These are phyloP conservation scores for Collybia sp. DNA, from an alignment of 768 basidiomycete species.

Conservation along the genomic window DNA sequence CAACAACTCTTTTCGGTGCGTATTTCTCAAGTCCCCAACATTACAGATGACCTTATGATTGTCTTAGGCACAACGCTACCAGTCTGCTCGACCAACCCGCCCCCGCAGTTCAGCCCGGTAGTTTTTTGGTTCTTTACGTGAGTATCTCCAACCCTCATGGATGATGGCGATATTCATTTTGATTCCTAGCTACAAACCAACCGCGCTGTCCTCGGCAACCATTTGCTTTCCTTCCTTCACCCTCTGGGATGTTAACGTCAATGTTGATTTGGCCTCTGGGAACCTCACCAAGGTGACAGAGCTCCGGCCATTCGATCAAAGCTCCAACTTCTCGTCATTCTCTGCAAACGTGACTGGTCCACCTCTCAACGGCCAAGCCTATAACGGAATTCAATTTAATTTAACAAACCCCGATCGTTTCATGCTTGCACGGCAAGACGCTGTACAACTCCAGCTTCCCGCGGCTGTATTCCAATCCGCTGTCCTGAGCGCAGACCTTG, in stretches of 20 bases:
- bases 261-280: slow-evolving; percentile 36
- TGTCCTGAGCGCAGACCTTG: slow-evolving; percentile 26
- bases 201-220: slow-evolving; percentile 35
- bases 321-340: slow-evolving; percentile 33
- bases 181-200: slow-evolving; percentile 26
- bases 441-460: slow-evolving; percentile 45
- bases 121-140: slow-evolving; percentile 56
- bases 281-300: slow-evolving; percentile 38
- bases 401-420: slow-evolving; percentile 35
- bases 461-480: slow-evolving; percentile 48
- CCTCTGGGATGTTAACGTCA: slow-evolving; percentile 39
- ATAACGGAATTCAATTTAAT: slow-evolving; percentile 52
- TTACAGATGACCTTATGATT: neutral
- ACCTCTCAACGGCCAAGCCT: slow-evolving; percentile 40
- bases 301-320: slow-evolving; percentile 31
- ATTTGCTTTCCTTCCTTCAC: slow-evolving; percentile 42
- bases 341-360: slow-evolving; percentile 40
- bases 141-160: neutral
- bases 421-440: slow-evolving; percentile 29
- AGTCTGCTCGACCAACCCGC: slow-evolving; percentile 17
- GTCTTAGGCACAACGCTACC: slow-evolving; percentile 24
- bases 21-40: neutral
- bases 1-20: slow-evolving; percentile 38
- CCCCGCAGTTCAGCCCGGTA: slow-evolving; percentile 38
- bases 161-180: neutral